Conservation (phyloP, 169 alveolate species). For the Plasmodium gallinaceum region DNA sequence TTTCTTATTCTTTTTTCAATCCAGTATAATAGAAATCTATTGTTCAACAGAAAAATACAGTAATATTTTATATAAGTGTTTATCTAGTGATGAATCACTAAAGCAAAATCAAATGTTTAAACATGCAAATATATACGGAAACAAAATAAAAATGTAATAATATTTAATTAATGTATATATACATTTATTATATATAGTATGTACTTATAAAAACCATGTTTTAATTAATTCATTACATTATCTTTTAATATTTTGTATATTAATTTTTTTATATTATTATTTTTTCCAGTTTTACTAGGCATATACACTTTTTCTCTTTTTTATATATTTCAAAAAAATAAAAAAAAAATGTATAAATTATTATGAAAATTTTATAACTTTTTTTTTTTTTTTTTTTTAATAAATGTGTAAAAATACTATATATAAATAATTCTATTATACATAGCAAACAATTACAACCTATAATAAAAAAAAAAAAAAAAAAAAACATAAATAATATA, state of each 20-base stretch:
- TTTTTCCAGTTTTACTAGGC: too few relatives aligned
- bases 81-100: slow-evolving; percentile 63
- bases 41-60: slow-evolving; percentile 59
- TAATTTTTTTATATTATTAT: too few relatives aligned
- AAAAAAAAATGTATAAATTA: not conserved
- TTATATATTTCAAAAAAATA: too few relatives aligned
- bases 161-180: not conserved
- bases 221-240: not conserved
- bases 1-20: not conserved
- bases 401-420: too few relatives aligned
- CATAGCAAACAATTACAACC: too few relatives aligned
- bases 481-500: not conserved
- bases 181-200: not conserved
- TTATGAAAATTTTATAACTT: too few relatives aligned
- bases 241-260: not conserved
- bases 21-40: slow-evolving; percentile 67
- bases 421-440: too few relatives aligned
- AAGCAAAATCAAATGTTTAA: slow-evolving; percentile 62
- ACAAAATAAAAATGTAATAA: slow-evolving; percentile 48
- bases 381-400: not conserved
- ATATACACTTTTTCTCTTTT: too few relatives aligned
- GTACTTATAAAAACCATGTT: not conserved
- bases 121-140: slow-evolving; percentile 38
- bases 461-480: not conserved
- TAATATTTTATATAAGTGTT: slow-evolving; percentile 52